Base-by-base conservation (phyloP, 208 protist genomes). In the Crithidia fasciculata region DNA sequence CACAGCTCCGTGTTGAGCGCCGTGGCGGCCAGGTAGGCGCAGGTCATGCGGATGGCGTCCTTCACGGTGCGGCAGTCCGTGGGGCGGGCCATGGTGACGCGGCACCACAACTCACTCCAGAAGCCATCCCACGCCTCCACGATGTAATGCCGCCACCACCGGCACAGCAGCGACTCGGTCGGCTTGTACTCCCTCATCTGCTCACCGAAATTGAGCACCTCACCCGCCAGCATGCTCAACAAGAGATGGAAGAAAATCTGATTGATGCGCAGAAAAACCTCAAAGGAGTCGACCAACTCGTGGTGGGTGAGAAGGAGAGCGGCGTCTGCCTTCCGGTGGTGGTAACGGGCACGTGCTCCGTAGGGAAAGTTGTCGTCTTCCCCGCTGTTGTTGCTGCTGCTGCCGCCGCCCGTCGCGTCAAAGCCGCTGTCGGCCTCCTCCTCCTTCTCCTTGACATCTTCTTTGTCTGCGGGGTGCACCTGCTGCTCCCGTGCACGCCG, bases 31-130 rank as follows among this genome's bases (percentile, higher is more conserved):
- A 83, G 78, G 67, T 85, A 88, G 45, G 77, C 86, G 44, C 62
- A 82, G 19, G 81, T 78, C 49, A 87, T 78, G 60, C 85, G 85
- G 62, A 91, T 69, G 5, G 78, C 83, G 72, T 91, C 83, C 78
- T 88, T 91, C 44, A 85, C 55, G 12, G n/a, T 54, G 2, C 86
- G 77, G 4, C 79, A 69, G 73, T 87, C 81, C 63, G 54, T 54
- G 0, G 81, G 86, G 7, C 72, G 74, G 15, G 75, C 78, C 9
- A 91, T 65, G 13, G 80, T 85, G 10, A 91, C 28, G 49, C 74
- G 78, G 56, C 71, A 77, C 58, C 75, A 83, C 57, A 86, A 54
- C 68, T 86, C 81, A 9, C 52, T 41, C 72, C 80, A 88, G 54
- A 91, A 87, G 61, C 72, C 69, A 41, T 80, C 55, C 78, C 80